Percentiles rank a stretch among this genome's conserved stretches.
These are phyloP conservation scores for Cochlearia excelsa DNA, from an alignment of 345 rosid species.

Conservation along the genomic window DNA sequence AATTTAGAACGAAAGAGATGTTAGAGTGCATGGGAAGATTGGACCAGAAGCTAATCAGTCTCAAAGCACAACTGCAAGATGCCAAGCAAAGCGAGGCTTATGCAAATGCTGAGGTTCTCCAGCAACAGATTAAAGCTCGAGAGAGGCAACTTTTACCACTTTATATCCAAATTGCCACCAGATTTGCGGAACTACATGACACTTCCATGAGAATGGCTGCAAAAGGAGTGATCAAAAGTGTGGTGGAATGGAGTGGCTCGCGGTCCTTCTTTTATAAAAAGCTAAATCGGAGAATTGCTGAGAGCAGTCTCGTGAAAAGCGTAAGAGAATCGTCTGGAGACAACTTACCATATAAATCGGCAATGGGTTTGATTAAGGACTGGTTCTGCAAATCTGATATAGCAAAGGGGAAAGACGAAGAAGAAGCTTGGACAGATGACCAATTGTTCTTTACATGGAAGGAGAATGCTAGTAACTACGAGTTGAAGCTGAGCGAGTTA, in stretches of 20 bases:
- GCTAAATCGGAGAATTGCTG: conserved; percentile 68
- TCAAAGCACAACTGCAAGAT: conserved; percentile 68
- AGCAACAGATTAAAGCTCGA: conserved; percentile 67
- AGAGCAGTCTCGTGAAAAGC: conserved; percentile 59
- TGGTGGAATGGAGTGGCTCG: conserved; percentile 75
- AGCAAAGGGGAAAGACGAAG: conserved; percentile 47
- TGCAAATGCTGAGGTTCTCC: conserved; percentile 49
- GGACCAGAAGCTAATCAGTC: conserved; percentile 59
- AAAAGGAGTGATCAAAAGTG: conserved; percentile 86
- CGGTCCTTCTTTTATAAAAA: conserved; percentile 72
- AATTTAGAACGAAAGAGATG: conserved; percentile 86
- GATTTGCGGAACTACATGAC: conserved; percentile 93
- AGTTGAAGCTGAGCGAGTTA: conserved; percentile 61
- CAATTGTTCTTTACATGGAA: conserved; percentile 87
- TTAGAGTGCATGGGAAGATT: conserved; percentile 98
- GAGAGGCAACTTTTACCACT: conserved; percentile 87
- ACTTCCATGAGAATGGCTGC: conserved; percentile 93
- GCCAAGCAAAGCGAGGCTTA: conserved; percentile 50
- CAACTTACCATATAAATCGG: conserved; percentile 58
- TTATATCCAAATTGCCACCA: conserved; percentile 90
- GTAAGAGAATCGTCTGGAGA: conserved; percentile 69
- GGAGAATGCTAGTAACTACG: conserved; percentile 52
- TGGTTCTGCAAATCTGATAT: conserved; percentile 73
- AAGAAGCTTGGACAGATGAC: conserved; percentile 66
- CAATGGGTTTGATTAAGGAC: conserved; percentile 56